Conservation (phyloP, 192 early-diverging fungal genomes). For the Rhizophagus prolifer region DNA sequence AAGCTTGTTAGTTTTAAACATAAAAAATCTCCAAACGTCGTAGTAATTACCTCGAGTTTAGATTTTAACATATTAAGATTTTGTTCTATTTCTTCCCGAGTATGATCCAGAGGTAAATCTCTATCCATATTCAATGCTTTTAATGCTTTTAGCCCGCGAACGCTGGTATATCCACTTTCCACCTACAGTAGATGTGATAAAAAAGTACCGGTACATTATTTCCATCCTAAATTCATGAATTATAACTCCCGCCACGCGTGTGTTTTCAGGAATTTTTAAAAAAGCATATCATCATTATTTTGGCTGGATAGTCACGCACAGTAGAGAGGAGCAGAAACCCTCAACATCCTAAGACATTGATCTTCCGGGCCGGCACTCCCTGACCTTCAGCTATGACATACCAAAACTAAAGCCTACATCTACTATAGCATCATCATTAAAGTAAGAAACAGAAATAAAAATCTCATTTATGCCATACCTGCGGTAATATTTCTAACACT, state of each 20-base stretch:
- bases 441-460: not conserved
- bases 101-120: not conserved
- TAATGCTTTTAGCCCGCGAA: constrained; percentile 3
- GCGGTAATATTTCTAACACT: not conserved
- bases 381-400: not conserved
- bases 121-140: not conserved
- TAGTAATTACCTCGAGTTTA: constrained; percentile 8
- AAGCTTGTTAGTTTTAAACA: no score
- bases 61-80: constrained; percentile 24
- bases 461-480: not conserved
- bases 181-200: constrained; percentile 14
- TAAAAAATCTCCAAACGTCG: not conserved
- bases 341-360: constrained; percentile 17
- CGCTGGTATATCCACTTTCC: constrained; percentile 2
- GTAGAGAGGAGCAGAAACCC: constrained; percentile 19
- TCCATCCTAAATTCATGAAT: not conserved
- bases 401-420: not conserved
- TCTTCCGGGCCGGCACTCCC: not conserved
- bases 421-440: constrained; percentile 3
- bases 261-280: constrained; percentile 13
- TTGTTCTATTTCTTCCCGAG: not conserved
- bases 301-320: constrained; percentile 26
- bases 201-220: constrained; percentile 23
- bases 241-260: not conserved
- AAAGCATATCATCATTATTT: constrained; percentile 7